Conservation (phyloP, 176 grass and related monocot species). For the Carex pumila region DNA sequence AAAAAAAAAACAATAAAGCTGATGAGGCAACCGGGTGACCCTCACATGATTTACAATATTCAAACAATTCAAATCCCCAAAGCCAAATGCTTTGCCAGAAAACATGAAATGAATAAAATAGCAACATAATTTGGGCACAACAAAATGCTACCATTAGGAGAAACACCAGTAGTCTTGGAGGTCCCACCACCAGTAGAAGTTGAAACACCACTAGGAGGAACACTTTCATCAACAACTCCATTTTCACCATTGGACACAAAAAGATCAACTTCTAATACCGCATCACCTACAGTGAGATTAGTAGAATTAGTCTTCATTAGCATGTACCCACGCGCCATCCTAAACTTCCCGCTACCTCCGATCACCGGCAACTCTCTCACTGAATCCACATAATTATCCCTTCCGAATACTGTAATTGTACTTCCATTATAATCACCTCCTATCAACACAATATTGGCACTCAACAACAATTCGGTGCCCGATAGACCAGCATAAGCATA, state of each 20-base stretch:
- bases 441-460: conserved; percentile 32
- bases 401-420: conserved; percentile 31
- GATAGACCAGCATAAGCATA: conserved; percentile 31
- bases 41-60: neutral
- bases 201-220: neutral
- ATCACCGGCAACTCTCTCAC: conserved; percentile 47
- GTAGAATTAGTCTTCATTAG: conserved; percentile 23
- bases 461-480: conserved; percentile 24
- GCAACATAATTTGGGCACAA: conserved; percentile 6
- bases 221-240: neutral
- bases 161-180: neutral
- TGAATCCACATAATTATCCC: conserved; percentile 23
- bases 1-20: neutral
- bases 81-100: conserved; percentile 1
- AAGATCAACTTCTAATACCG: conserved; percentile 43
- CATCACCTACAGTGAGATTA: conserved; percentile 2
- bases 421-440: conserved; percentile 43
- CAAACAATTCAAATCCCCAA: conserved; percentile 4
- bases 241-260: conserved; percentile 16
- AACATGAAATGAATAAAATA: conserved; percentile 5
- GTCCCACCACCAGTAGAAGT: neutral
- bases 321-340: conserved; percentile 28
- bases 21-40: neutral
- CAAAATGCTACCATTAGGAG: neutral
- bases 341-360: conserved; percentile 38